Evolutionary conservation across 805 yeast species (phyloP), one percentile per base, ranked within the genome.

Genomic region (Teunomyces funiuensis): DNA sequence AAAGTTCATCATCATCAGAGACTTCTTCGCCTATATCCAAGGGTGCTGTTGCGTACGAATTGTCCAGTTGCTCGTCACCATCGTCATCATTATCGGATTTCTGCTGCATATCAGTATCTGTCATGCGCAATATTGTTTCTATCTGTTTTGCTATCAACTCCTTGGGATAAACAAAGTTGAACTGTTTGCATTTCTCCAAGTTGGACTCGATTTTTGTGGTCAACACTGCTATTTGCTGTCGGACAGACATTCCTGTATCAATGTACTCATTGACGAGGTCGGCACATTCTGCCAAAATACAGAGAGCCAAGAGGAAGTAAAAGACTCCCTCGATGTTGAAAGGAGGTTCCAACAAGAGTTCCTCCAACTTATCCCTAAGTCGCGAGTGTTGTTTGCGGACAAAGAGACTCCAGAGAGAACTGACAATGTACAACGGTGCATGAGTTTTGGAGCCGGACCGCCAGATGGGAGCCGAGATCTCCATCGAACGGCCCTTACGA

Each of bases 361-460:
- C 68, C 15, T 65, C 67, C 11, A 71, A 48, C 11, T 55, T 50
- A 20, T 65, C 71, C 25, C 57, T 58, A 18, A 73, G 60, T 28
- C 51, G 57, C 4, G 54, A 47, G 40, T 61, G 67, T 10, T 66
- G 63, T 4, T 70, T 67, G 20, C 62, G 57, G 1, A 61, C 47
- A 15, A 76, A 46, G 17, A 70, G 54, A 19, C 62, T 56, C 80
- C 80, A 77, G 10, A 76, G 47, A 26, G 68, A 50, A 1, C 71
- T 58, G 20, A 63, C 60, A 13, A 65, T 55, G 46, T 71, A 75
- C 49, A 69, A 42, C 5, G 76, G 79, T 8, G 72, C 53, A 44
- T 66, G 65, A 2, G 66, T 58, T 28, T 53, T 55, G 14, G 77
- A 58, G 2, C 78, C 74, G 1, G 65, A 47, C 36, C 69, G 53